These are phyloP conservation scores for Xanthoparmelia taractica DNA, from an alignment of 495 filamentous ascomycete genomes.

Conservation along the genomic window DNA sequence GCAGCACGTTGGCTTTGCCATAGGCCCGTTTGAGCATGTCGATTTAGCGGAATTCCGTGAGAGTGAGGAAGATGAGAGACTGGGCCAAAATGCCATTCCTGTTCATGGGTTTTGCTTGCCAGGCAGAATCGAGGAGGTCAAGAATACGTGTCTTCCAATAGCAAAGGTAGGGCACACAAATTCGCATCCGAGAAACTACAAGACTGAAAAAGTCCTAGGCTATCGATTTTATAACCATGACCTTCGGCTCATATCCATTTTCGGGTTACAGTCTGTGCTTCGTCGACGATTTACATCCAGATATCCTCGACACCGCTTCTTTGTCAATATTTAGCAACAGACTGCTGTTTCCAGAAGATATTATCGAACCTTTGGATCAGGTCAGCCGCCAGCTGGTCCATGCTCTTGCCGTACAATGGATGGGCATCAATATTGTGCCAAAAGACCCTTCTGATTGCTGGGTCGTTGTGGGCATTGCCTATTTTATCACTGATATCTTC, in stretches of 20 bases:
- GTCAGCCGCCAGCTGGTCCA: constrained; percentile 71
- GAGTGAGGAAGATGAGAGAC: constrained; percentile 80
- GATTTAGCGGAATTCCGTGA: constrained; percentile 84
- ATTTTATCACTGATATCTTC: constrained; percentile 88
- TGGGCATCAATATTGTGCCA: constrained; percentile 80
- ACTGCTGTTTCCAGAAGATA: constrained; percentile 70
- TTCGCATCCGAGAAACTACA: background rate
- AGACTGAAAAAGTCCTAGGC: constrained; percentile 36
- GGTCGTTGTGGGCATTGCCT: constrained; percentile 85
- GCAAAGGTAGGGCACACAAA: constrained; percentile 39
- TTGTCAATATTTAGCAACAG: constrained; percentile 82
- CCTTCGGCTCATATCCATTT: constrained; percentile 80
- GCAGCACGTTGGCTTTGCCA: constrained; percentile 81
- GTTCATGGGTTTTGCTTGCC: constrained; percentile 88
- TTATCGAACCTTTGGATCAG: constrained; percentile 74
- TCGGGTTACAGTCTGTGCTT: constrained; percentile 86
- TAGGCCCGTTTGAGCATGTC: constrained; percentile 90
- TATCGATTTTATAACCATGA: constrained; percentile 77
- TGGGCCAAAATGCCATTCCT: constrained; percentile 73
- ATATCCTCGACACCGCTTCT: constrained; percentile 67
- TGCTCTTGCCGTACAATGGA: constrained; percentile 86
- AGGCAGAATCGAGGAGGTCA: constrained; percentile 65
- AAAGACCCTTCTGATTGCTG: constrained; percentile 74
- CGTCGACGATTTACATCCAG: constrained; percentile 72
- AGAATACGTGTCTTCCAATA: constrained; percentile 72